These are phyloP conservation scores for Boletus rex-veris DNA, from an alignment of 768 basidiomycete species.

Conservation along the genomic window DNA sequence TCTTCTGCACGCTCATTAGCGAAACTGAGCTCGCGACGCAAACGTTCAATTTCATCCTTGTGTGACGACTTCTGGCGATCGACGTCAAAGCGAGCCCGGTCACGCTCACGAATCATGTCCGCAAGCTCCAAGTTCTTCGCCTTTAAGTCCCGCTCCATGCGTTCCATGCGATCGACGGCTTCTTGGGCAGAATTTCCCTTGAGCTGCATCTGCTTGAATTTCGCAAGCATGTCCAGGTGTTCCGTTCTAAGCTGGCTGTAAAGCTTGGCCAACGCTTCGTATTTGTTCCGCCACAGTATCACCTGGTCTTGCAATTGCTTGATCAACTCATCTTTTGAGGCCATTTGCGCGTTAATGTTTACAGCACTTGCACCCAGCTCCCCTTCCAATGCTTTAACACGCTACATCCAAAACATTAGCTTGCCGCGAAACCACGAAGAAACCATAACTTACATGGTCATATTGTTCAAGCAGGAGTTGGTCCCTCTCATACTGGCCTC, in stretches of 20 bases:
- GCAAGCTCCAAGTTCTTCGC: conserved; percentile 98
- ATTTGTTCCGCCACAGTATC: conserved; percentile 95
- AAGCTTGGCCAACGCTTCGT: conserved; percentile 95
- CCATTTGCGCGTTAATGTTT: conserved; percentile 82
- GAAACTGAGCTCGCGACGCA: conserved; percentile 88
- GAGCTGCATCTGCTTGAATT: conserved; percentile 95
- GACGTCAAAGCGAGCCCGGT: conserved; percentile 91
- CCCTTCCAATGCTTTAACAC: conserved; percentile 93
- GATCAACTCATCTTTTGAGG: conserved; percentile 93
- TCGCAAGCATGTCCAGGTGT: conserved; percentile 94
- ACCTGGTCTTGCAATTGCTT: conserved; percentile 96
- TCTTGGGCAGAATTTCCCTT: conserved; percentile 99
- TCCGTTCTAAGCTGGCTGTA: conserved; percentile 98
- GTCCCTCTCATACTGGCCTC: conserved; percentile 96
- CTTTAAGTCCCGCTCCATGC: conserved; percentile 98
- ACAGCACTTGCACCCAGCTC: conserved; percentile 72
- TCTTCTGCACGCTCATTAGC: conserved; percentile 99
- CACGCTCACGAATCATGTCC: conserved; percentile 98
- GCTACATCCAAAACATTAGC: conserved; percentile 41
- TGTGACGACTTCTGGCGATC: conserved; percentile 92
- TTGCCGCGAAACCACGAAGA: neutral
- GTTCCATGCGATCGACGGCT: conserved; percentile 96
- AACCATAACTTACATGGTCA: conserved; percentile 61
- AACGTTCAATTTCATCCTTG: conserved; percentile 90
- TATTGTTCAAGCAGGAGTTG: conserved; percentile 98